These are phyloP conservation scores for Exserohilum turcica DNA, from an alignment of 2,329 filamentous ascomycete genomes.

Conservation along the genomic window DNA sequence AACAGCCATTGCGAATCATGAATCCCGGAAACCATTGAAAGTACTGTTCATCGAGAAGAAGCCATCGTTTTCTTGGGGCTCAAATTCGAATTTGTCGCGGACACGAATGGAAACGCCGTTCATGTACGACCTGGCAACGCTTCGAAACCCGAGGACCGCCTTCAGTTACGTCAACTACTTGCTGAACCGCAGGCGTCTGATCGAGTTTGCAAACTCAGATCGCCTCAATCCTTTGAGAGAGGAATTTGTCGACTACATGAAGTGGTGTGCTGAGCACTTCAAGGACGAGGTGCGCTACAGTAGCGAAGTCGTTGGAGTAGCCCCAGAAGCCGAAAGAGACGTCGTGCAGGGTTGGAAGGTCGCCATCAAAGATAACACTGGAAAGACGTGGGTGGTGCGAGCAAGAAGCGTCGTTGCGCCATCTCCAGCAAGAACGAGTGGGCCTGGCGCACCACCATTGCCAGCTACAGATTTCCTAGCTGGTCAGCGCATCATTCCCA, in stretches of 20 bases:
- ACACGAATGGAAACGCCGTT: conserved; percentile 45
- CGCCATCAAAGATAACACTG: conserved; percentile 30
- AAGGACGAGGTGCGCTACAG: conserved; percentile 38
- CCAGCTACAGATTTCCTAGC: conserved; percentile 36
- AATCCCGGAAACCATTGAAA: conserved; percentile 32
- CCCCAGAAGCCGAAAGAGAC: conserved; percentile 28
- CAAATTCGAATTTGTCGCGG: conserved; percentile 32
- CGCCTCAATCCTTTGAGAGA: conserved; percentile 45
- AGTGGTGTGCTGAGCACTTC: conserved; percentile 45
- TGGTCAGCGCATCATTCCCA: conserved; percentile 43
- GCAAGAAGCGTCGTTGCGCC: conserved; percentile 38
- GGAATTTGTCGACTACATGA: conserved; percentile 49
- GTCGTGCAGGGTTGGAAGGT: conserved; percentile 36
- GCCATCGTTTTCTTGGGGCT: conserved; percentile 42
- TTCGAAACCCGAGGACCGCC: conserved; percentile 42
- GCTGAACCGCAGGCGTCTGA: conserved; percentile 35
- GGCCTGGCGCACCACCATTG: conserved; percentile 25
- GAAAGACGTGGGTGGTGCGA: conserved; percentile 31
- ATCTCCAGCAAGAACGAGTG: conserved; percentile 24
- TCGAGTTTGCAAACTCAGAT: conserved; percentile 47
- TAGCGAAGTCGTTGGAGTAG: conserved; percentile 38
- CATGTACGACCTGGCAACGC: conserved; percentile 44
- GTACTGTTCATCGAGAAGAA: conserved; percentile 44
- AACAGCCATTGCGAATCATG: conserved; percentile 44
- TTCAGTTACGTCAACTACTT: conserved; percentile 47